phyloP scores from a whole-genome alignment of 2,329 filamentous ascomycete species.

The Arthrobotrys iridis region DNA sequence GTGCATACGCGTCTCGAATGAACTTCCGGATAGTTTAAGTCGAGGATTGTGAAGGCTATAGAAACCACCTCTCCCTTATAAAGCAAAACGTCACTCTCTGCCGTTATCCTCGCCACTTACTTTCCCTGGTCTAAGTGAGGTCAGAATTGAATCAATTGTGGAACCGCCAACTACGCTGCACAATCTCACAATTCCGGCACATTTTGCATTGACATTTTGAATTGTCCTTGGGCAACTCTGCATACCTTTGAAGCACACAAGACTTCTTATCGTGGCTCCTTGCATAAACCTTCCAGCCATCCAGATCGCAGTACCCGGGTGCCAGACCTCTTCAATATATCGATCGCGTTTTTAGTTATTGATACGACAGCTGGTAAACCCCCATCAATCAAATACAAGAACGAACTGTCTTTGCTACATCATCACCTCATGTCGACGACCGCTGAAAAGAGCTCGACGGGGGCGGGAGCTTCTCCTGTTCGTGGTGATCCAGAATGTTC shows the following conservation, averaged over 20 bases:
- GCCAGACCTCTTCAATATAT: not conserved
- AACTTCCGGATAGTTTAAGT: too few species aligned
- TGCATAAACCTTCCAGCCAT: constrained; percentile 7
- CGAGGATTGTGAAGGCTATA: too few species aligned
- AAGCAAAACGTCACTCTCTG: too few species aligned
- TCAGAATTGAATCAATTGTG: too few species aligned
- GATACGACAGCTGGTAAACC: not conserved
- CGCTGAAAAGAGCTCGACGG: not conserved
- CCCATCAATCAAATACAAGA: not conserved
- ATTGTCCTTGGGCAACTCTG: constrained; percentile 5
- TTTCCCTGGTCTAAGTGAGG: too few species aligned
- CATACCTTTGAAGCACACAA: constrained; percentile 11
- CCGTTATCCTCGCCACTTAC: too few species aligned
- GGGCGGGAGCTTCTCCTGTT: not conserved
- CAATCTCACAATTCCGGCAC: not conserved
- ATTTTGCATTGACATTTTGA: not conserved
- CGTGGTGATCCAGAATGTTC: constrained; percentile 10
- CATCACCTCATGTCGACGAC: not conserved
- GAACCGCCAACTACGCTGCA: too few species aligned
- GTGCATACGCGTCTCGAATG: too few species aligned
- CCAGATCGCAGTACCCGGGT: not conserved
- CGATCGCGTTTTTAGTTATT: not conserved
- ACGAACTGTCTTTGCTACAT: too few species aligned
- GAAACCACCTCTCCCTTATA: too few species aligned
- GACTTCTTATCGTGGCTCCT: constrained; percentile 4